phyloP scores from a whole-genome alignment of 2,329 filamentous ascomycete genomes.

The Alternaria longipes region DNA sequence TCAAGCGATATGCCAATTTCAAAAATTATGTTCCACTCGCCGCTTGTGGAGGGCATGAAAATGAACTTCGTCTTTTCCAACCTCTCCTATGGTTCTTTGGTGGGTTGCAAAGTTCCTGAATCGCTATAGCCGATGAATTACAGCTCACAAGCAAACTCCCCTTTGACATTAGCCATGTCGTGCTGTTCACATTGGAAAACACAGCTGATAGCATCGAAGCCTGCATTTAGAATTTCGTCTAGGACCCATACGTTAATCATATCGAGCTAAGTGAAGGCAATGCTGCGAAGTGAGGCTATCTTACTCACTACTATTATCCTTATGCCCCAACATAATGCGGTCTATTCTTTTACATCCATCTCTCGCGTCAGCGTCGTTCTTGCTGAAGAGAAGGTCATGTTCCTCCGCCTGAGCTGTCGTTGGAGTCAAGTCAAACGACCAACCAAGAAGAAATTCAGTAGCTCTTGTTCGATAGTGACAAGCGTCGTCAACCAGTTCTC shows the following conservation, averaged over 20 bases:
- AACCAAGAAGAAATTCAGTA: not conserved
- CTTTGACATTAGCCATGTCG: not conserved
- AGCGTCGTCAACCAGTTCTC: not conserved
- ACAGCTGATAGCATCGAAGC: not conserved
- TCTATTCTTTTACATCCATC: not conserved
- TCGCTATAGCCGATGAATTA: not conserved
- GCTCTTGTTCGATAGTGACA: not conserved
- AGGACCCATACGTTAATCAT: not conserved
- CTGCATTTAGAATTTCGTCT: not conserved
- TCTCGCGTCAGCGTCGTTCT: not conserved
- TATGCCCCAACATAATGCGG: not conserved
- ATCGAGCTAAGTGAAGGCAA: not conserved
- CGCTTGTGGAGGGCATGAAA: not conserved
- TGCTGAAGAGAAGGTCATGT: not conserved
- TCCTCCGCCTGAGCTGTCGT: not conserved
- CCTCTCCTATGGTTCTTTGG: not conserved
- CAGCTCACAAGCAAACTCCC: not conserved
- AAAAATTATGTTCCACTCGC: not conserved
- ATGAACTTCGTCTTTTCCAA: constrained; percentile 1
- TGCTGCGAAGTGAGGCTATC: not conserved
- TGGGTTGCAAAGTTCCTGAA: not conserved
- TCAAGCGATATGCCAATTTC: not conserved
- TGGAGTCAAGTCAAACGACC: not conserved
- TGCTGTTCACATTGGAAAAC: not conserved
- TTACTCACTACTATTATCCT: not conserved